These are phyloP conservation scores for Yamadazyma buinensis DNA, from an alignment of 1,139 yeast genomes.

Conservation along the genomic window DNA sequence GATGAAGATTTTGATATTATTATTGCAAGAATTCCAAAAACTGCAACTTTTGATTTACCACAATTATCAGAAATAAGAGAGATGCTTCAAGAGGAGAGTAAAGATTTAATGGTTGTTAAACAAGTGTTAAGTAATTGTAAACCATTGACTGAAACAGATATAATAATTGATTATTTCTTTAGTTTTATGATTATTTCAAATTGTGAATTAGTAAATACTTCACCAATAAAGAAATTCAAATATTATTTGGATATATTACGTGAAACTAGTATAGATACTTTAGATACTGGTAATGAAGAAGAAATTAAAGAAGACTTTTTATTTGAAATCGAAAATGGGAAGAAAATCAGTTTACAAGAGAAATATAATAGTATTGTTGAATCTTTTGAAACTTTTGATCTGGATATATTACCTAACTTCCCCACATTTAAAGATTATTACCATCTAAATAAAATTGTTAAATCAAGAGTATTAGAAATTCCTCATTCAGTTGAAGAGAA, in stretches of 20 bases:
- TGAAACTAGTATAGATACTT: constrained; percentile 15
- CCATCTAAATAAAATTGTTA: constrained; percentile 48
- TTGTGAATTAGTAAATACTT: constrained; percentile 2
- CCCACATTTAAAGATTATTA: constrained; percentile 25
- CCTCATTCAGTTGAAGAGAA: constrained; percentile 34
- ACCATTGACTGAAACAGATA: constrained; percentile 25
- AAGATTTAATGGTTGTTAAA: too few species aligned
- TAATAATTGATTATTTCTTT: constrained; percentile 26
- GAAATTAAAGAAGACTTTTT: constrained; percentile 12
- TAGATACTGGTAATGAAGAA: constrained; percentile 6
- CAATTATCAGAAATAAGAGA: constrained; percentile 21
- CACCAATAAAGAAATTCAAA: constrained; percentile 13
- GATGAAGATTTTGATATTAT: constrained; percentile 15
- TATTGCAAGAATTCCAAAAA: constrained; percentile 35
- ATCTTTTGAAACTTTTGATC: too few species aligned
- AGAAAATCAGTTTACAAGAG: constrained; percentile 9
- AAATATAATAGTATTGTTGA: constrained; percentile 14
- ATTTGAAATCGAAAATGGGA: constrained; percentile 14
- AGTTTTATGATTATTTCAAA: constrained; percentile 16
- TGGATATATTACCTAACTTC: constrained; percentile 1
- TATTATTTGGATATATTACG: constrained; percentile 26
- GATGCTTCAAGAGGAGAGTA: too few species aligned
- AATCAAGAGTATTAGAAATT: constrained; percentile 60
- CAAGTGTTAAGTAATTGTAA: constrained; percentile 18
- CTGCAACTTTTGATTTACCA: constrained; percentile 24